These are phyloP conservation scores for Effrenium voratum DNA, from an alignment of 73 alveolate genomes.

Conservation along the genomic window DNA sequence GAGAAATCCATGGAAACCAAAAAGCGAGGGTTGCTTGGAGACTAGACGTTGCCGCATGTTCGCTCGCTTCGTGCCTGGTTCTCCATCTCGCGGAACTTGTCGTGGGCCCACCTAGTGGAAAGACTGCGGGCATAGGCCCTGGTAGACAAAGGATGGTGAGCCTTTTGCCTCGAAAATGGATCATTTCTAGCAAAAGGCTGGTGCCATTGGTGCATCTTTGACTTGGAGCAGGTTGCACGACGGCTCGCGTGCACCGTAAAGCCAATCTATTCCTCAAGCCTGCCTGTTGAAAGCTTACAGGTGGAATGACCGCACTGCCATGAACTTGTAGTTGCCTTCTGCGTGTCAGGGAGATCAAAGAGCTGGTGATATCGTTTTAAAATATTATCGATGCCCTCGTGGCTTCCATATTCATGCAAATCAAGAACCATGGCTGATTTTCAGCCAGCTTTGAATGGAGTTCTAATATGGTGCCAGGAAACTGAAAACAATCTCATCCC, in stretches of 20 bases:
- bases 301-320: no score
- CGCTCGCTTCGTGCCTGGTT: neutral
- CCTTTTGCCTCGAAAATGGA: neutral
- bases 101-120: conserved; percentile 46
- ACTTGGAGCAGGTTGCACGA: neutral
- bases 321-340: no score
- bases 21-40: no score
- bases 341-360: no score
- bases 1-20: neutral
- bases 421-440: neutral
- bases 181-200: neutral
- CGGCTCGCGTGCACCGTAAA: neutral
- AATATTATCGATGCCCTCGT: no score
- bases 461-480: no score
- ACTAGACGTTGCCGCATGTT: neutral
- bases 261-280: neutral
- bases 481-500: no score
- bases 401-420: neutral
- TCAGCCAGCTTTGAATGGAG: no score
- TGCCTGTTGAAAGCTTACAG: neutral
- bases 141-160: neutral
- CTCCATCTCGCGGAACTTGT: conserved; percentile 73
- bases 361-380: no score
- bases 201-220: neutral
- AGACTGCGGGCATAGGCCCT: neutral